Percentiles rank a stretch among this genome's conserved stretches.
Conservation (phyloP, 768 basidiomycete species). For the Hebeloma cylindrosporum region DNA sequence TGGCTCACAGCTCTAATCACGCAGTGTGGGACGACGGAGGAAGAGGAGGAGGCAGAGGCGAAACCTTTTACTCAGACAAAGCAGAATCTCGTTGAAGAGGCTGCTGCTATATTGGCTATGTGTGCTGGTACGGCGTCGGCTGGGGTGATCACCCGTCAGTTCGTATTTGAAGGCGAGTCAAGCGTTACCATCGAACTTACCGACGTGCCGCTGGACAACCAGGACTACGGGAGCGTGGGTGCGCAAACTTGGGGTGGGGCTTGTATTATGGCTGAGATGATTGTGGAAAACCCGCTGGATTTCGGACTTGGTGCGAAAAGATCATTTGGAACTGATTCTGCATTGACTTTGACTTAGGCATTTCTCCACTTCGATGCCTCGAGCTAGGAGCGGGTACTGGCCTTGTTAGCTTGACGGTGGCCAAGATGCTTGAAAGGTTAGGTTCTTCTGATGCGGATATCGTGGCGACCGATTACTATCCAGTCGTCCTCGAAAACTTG, state of each 20-base stretch:
- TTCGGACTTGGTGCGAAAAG: not conserved
- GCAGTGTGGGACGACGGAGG: slow-evolving; percentile 26
- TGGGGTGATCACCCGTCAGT: slow-evolving; percentile 53
- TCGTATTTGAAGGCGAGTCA: slow-evolving; percentile 40
- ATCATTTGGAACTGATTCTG: too few relatives aligned
- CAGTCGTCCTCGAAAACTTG: slow-evolving; percentile 71
- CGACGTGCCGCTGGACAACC: slow-evolving; percentile 69
- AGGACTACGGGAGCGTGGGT: slow-evolving; percentile 72
- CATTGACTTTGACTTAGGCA: too few relatives aligned
- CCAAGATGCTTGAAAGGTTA: slow-evolving; percentile 40
- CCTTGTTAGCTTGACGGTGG: slow-evolving; percentile 64
- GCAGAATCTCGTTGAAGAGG: slow-evolving; percentile 48
- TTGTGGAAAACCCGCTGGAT: slow-evolving; percentile 51
- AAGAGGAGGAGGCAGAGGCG: slow-evolving; percentile 13
- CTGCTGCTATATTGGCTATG: slow-evolving; percentile 61
- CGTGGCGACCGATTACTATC: slow-evolving; percentile 78
- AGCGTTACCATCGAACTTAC: slow-evolving; percentile 46
- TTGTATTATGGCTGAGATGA: slow-evolving; percentile 75
- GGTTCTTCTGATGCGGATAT: slow-evolving; percentile 31
- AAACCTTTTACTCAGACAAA: not conserved
- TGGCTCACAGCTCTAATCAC: slow-evolving; percentile 74
- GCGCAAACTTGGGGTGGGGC: slow-evolving; percentile 91
- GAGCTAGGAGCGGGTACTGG: slow-evolving; percentile 89
- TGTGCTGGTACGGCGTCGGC: slow-evolving; percentile 66
- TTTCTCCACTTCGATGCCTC: slow-evolving; percentile 45